Conservation (phyloP, 495 filamentous ascomycete species). For the Physcia stellaris region DNA sequence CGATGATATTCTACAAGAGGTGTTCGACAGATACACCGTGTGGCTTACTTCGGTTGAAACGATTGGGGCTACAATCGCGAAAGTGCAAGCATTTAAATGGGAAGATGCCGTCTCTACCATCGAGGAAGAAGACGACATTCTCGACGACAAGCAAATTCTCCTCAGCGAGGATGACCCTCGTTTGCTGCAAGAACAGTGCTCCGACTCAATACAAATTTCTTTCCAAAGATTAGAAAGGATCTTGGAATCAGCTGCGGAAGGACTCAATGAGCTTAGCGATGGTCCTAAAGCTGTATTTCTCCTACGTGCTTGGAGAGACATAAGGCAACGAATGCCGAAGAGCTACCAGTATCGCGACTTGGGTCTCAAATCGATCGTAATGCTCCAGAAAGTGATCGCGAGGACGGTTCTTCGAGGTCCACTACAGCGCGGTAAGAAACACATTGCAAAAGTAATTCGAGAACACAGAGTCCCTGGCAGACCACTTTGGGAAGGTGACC, state of each 20-base stretch:
- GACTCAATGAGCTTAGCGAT: conserved; percentile 26
- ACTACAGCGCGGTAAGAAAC: conserved; percentile 14
- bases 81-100: conserved; percentile 56
- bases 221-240: conserved; percentile 45
- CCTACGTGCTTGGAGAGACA: conserved; percentile 61
- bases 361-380: conserved; percentile 20
- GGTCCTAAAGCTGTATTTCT: conserved; percentile 54
- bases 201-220: conserved; percentile 38
- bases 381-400: conserved; percentile 19
- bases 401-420: conserved; percentile 12
- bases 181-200: conserved; percentile 45
- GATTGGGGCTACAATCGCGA: conserved; percentile 45
- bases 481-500: conserved; percentile 65
- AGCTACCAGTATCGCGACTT: conserved; percentile 25
- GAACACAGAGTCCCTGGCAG: conserved; percentile 28
- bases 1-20: conserved; percentile 45
- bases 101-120: conserved; percentile 63
- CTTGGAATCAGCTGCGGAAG: conserved; percentile 33
- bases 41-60: conserved; percentile 56
- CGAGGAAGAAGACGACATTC: conserved; percentile 59
- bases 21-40: conserved; percentile 43
- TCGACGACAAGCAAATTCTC: conserved; percentile 33
- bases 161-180: conserved; percentile 63
- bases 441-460: conserved; percentile 15
- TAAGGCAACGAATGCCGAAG: conserved; percentile 49